A percentile compares a stretch with the other conserved stretches of the same genome.
Conservation (phyloP, 2,329 filamentous ascomycete species). For the Epichloe brachyelytri region DNA sequence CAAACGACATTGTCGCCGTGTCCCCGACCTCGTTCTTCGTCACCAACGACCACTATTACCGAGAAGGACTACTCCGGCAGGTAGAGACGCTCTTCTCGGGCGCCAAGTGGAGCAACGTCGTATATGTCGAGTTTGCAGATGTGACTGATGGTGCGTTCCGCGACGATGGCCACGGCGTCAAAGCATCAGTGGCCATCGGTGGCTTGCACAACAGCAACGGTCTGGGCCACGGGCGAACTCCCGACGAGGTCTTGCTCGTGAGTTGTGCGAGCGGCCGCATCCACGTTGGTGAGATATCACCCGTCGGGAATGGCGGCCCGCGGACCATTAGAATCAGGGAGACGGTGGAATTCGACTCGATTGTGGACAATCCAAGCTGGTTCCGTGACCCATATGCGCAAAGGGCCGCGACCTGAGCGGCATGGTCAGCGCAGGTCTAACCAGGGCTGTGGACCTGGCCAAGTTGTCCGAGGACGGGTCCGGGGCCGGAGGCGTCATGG, state of each 20-base stretch:
- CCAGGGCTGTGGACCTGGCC: conserved; percentile 25
- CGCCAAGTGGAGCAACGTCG: conserved; percentile 34
- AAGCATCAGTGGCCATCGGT: conserved; percentile 28
- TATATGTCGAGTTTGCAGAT: conserved; percentile 28
- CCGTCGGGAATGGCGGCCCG: conserved; percentile 4
- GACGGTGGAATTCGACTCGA: conserved; percentile 28
- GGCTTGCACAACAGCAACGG: conserved; percentile 44
- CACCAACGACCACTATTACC: conserved; percentile 47
- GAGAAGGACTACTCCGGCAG: conserved; percentile 30
- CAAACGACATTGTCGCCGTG: conserved; percentile 42
- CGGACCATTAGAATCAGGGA: conserved; percentile 23
- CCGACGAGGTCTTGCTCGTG: conserved; percentile 28
- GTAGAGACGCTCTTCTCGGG: conserved; percentile 32
- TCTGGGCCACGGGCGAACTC: conserved; percentile 32
- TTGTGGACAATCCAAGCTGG: conserved; percentile 45
- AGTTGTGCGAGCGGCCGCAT: conserved; percentile 33
- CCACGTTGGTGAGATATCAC: conserved; percentile 24
- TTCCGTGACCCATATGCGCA: conserved; percentile 40
- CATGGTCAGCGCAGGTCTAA: conserved; percentile 36
- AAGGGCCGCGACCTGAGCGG: conserved; percentile 35
- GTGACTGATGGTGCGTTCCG: conserved; percentile 8
- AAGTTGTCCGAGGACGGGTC: conserved; percentile 18
- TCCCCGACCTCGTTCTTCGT: conserved; percentile 38
- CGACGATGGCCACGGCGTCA: conserved; percentile 22
- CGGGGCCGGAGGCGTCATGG: conserved; percentile 29